Evolutionary conservation across 1,284 basidiomycete species (phyloP).

Genomic region (Pseudomicrostroma phylloplanum): DNA sequence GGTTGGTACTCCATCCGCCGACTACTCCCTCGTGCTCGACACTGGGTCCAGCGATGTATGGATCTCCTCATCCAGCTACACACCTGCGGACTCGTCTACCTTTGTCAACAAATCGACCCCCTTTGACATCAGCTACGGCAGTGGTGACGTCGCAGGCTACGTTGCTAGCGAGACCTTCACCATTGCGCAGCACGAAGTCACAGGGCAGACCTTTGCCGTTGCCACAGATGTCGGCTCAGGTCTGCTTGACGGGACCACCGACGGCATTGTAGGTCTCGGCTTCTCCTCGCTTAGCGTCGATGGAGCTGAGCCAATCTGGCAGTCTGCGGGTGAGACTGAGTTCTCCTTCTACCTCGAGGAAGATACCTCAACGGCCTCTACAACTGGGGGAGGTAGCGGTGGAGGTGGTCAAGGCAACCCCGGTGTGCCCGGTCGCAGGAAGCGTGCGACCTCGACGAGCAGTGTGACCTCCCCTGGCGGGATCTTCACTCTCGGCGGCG

Average conservation of each 20-base stretch:
- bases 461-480: slow-evolving; percentile 23
- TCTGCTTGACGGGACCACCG: slow-evolving; percentile 17
- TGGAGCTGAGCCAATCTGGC: slow-evolving; percentile 28
- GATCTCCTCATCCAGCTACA: slow-evolving; percentile 26
- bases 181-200: slow-evolving; percentile 22
- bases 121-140: slow-evolving; percentile 29
- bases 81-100: slow-evolving; percentile 15
- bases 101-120: slow-evolving; percentile 22
- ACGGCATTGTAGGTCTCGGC: slow-evolving; percentile 38
- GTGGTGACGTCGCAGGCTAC: slow-evolving; percentile 26
- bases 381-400: not conserved
- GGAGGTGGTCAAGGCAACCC: slow-evolving; percentile 3
- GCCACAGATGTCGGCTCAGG: slow-evolving; percentile 23
- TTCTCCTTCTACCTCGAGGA: slow-evolving; percentile 32
- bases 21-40: slow-evolving; percentile 30
- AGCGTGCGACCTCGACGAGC: not conserved
- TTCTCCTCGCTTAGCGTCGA: slow-evolving; percentile 24
- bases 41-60: slow-evolving; percentile 36
- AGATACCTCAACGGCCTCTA: not conserved
- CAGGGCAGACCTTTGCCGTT: slow-evolving; percentile 31
- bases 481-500: slow-evolving; percentile 36
- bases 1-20: slow-evolving; percentile 24
- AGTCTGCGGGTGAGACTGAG: slow-evolving; percentile 18
- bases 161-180: slow-evolving; percentile 21
- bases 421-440: not conserved